Base-by-base conservation (phyloP, 306 rosid genomes). In the Acacia crassicarpa region DNA sequence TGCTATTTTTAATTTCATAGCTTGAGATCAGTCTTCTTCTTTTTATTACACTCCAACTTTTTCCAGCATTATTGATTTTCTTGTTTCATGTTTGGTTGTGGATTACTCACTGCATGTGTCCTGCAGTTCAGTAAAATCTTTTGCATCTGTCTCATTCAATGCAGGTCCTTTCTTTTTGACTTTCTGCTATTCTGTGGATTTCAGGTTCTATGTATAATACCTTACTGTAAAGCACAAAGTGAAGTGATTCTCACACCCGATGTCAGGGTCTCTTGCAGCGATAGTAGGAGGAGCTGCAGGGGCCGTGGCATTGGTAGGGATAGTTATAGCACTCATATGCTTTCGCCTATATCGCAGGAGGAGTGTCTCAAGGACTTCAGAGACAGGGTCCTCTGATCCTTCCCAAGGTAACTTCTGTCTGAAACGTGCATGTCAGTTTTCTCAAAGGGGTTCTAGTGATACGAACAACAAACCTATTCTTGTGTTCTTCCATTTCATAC, bases 251-350 rank as follows among this genome's bases (percentile, higher is more conserved):
- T 87, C 84, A 85, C 83, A 85, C 88, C 89, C 87, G 87, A 94
- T 94, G 98, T 94, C 98, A 91, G 83, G 85, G 89, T 62, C 85
- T 88, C 98, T 88, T 89, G 97, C 97, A 86, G 97, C 97, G 76
- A 83, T 92, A 87, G 54, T 91, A 65, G 97, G 97, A 89, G 97
- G 95, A 85, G 92, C 94, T 93, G 97, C 97, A 88, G 98, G 97
- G 88, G 97, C 93, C 86, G 93, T 90, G 97, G 90, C 97, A 89
- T 93, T 94, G 92, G 94, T 91, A 82, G 95, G 92, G 86, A 84
- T 92, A 72, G 74, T 80, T 81, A 85, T 92, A 79, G 76, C 89
- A 85, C 91, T 92, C 67, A 30, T 89, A 84, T 87, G 95, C 84
- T 85, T 85, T 80, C 90, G 83, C 74, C 69, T 90, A 15, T 90